Evolutionary conservation across 2,329 filamentous ascomycete genomes (phyloP).

Genomic region (Botrytis tulipae): DNA sequence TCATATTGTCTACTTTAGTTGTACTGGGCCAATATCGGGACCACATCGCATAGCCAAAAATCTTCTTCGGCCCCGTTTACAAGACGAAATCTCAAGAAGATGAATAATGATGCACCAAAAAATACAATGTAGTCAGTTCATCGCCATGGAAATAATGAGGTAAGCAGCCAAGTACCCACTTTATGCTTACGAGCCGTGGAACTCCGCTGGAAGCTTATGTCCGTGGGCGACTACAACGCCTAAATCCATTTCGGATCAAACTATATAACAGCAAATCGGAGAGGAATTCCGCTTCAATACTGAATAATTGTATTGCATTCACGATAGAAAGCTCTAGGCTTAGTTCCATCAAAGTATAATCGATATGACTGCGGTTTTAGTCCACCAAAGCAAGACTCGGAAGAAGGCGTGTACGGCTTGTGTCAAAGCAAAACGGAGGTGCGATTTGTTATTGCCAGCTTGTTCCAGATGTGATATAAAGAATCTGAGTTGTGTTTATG

Average conservation of each 20-base stretch:
- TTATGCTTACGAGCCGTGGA: background rate
- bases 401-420: constrained; percentile 30
- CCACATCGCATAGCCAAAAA: background rate
- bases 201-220: background rate
- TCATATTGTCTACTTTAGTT: background rate
- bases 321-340: background rate
- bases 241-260: background rate
- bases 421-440: constrained; percentile 33
- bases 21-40: background rate
- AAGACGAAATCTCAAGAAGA: background rate
- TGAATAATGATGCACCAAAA: background rate
- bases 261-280: background rate
- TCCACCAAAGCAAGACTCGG: constrained; percentile 18
- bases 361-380: background rate
- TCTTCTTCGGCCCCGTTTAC: background rate
- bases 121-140: background rate
- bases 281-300: background rate
- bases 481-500: constrained; percentile 28
- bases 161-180: background rate
- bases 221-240: background rate
- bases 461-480: constrained; percentile 29
- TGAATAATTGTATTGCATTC: background rate
- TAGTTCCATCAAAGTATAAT: background rate
- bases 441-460: constrained; percentile 29
- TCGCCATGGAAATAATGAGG: no score